Evolutionary conservation across 2,329 filamentous ascomycete species (phyloP).

Genomic region (Dothistroma pini): DNA sequence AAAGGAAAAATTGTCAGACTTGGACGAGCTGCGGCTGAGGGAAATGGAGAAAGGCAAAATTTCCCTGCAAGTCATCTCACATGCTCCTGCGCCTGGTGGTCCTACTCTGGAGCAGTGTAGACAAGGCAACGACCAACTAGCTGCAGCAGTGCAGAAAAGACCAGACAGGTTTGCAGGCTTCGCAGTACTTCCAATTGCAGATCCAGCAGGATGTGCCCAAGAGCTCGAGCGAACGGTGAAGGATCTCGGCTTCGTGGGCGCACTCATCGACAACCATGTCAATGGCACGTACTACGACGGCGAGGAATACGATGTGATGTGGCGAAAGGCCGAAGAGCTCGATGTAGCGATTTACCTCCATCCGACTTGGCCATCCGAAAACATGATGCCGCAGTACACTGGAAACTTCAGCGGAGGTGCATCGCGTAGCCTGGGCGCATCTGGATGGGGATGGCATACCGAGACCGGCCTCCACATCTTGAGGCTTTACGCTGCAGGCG

Average conservation of each 20-base stretch:
- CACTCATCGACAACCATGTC: constrained; percentile 37
- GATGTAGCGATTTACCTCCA: constrained; percentile 54
- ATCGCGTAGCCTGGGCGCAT: constrained; percentile 37
- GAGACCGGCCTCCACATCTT: constrained; percentile 50
- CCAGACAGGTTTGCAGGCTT: constrained; percentile 34
- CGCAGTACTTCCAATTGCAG: constrained; percentile 33
- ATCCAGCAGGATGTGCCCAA: constrained; percentile 31
- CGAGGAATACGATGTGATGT: constrained; percentile 31
- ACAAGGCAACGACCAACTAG: constrained; percentile 35
- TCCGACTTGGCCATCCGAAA: constrained; percentile 42
- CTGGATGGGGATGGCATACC: constrained; percentile 51
- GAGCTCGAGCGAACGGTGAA: constrained; percentile 35
- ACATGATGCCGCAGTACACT: constrained; percentile 34
- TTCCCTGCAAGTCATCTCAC: constrained; percentile 36
- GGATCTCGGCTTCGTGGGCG: constrained; percentile 35
- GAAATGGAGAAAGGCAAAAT: constrained; percentile 35
- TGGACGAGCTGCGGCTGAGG: constrained; percentile 28
- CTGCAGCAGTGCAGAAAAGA: constrained; percentile 28
- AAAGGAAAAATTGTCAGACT: constrained; percentile 29
- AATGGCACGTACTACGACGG: constrained; percentile 36
- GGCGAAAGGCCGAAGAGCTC: constrained; percentile 39
- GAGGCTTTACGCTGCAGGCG: constrained; percentile 49
- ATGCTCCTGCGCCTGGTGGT: constrained; percentile 31
- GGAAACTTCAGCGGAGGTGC: constrained; percentile 36
- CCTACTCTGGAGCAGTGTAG: constrained; percentile 27